These are phyloP conservation scores for Curvularia spicifera DNA, from an alignment of 2,329 filamentous ascomycete genomes.

Conservation along the genomic window DNA sequence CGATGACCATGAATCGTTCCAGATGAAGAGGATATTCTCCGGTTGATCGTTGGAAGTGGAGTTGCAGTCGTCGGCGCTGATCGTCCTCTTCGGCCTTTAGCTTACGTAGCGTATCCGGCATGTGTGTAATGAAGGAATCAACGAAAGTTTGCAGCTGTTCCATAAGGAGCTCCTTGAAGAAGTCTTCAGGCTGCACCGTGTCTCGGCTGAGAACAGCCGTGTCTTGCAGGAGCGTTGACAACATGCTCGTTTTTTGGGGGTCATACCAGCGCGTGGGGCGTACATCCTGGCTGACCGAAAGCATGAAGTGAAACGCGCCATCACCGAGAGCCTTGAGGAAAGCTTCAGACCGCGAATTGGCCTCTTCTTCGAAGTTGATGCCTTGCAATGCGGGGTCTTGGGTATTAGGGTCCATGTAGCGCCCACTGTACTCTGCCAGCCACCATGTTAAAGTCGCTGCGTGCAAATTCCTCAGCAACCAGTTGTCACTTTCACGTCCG, in stretches of 20 bases:
- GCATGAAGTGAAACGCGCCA: slow-evolving; percentile 88
- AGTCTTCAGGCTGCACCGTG: slow-evolving; percentile 69
- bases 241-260: slow-evolving; percentile 80
- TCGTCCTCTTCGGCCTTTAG: slow-evolving; percentile 90
- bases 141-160: slow-evolving; percentile 84
- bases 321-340: slow-evolving; percentile 83
- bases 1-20: slow-evolving; percentile 89
- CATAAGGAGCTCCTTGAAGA: slow-evolving; percentile 77
- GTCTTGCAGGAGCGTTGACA: slow-evolving; percentile 82
- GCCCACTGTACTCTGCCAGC: slow-evolving; percentile 91
- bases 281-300: slow-evolving; percentile 82
- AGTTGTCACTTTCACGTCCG: slow-evolving; percentile 70
- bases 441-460: slow-evolving; percentile 83
- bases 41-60: slow-evolving; percentile 56
- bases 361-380: slow-evolving; percentile 70
- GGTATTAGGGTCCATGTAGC: slow-evolving; percentile 77
- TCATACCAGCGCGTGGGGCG: slow-evolving; percentile 86
- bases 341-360: slow-evolving; percentile 71
- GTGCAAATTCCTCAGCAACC: slow-evolving; percentile 76
- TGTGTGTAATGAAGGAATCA: slow-evolving; percentile 91
- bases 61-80: slow-evolving; percentile 64
- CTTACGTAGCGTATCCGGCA: slow-evolving; percentile 88
- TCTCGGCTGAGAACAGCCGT: slow-evolving; percentile 73
- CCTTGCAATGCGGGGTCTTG: slow-evolving; percentile 56
- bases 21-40: slow-evolving; percentile 65